Evolutionary conservation across 2,329 filamentous ascomycete genomes (phyloP), one percentile per base, ranked within the genome.

Genomic region (Atkinsonella hypoxylon): DNA sequence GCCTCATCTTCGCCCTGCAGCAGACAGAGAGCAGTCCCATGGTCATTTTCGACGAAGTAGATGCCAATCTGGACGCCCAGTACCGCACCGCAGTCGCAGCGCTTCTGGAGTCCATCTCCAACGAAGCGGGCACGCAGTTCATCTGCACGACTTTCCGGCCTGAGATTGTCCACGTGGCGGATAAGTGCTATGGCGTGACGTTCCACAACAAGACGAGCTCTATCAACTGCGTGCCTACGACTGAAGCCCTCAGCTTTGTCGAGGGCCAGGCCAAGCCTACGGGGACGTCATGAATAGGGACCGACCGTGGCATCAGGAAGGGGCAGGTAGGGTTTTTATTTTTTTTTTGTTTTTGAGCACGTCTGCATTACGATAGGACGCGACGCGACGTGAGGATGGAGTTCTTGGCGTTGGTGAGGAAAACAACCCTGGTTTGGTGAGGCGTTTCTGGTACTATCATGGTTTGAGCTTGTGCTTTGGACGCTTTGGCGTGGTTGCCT

Each of bases 71-170:
- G 22, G 93, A 98, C 66, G 90, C 93, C 1, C 93, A 98, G 69
- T 98, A 98, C 72, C 86, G 93, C 54, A 96, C 93, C 1, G 91
- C 93, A 1, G 93, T 98, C 11, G 93, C 93, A 2, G 79, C 87
- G 51, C 87, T 97, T 72, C 77, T 98, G 20, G 76, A 91, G 62
- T 83, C 82, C 50, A 89, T 89, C 55, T 88, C 83, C 13, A 72
- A 77, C 53, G 79, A 82, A 57, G 77, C 76, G 13, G 76, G 77
- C 54, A 82, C 78, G 47, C 78, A 98, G 67, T 98, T 98, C 65
- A 98, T 98, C 67, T 97, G 93, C 76, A 98, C 93, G 4, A 98
- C 93, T 2, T 98, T 98, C 80, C 78, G 93, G 52, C 93, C 93
- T 1, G 93, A 98, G 70, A 96, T 98, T 77, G 79, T 98, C 56